Base-by-base conservation (phyloP, 2,329 filamentous ascomycete genomes). In the Sarocladium strictum region DNA sequence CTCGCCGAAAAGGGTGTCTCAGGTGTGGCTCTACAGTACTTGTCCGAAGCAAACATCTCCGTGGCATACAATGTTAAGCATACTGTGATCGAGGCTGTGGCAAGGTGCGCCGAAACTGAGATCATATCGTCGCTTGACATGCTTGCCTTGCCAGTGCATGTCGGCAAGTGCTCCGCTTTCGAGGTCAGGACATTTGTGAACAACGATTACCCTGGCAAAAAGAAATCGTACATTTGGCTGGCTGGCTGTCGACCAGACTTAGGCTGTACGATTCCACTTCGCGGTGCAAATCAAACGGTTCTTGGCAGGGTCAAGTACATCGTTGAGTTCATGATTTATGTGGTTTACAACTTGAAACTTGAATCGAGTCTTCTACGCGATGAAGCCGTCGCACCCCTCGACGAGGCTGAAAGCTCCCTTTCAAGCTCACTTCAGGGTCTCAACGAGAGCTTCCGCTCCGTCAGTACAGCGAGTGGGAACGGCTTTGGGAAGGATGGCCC, bases 301-400 rank as follows among this genome's bases (percentile, higher is more conserved):
- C 77, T 99, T 17, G 76, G 84, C 1, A 89, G 85, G 62, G 84
- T 99, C 69, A 99, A 99, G 71, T 83, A 85, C 53, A 94, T 99
- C 60, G 94, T 93, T 11, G 94, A 99, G 66, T 97, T 99, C 66
- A 97, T 99, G 93, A 88, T 95, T 35, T 99, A 97, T 62, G 95
- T 99, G 19, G 92, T 97, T 12, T 99, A 99, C 71, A 99, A 97
- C 63, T 77, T 99, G 53, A 96, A 96, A 66, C 79, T 99, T 14
- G 94, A 99, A 71, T 96, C 94, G 1, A 96, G 89, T 62, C 76
- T 99, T 45, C 89, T 99, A 80, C 83, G 90, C 53, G 94, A 99
- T 67, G 92, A 96, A 63, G 96, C 90, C 61, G 87, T 96, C 15
- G 83, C 92, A 58, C 86, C 95, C 21, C 91, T 91, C 1, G 78